Evolutionary conservation across 176 grass and related monocot genomes (phyloP).

Genomic region (Microstegium vimineum): DNA sequence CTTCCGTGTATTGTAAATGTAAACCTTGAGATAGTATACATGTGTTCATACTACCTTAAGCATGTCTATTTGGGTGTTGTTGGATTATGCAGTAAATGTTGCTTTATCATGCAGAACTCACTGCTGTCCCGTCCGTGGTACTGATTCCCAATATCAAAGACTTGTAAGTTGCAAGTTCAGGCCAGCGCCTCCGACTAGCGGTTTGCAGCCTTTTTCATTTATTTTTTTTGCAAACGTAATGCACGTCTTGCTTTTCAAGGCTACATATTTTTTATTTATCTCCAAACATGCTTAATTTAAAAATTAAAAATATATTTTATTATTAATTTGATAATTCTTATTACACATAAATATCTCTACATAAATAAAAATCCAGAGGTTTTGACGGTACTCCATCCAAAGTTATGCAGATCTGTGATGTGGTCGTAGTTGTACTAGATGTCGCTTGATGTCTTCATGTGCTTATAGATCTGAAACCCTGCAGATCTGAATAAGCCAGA

Average conservation of each 20-base stretch:
- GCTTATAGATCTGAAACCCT: constrained; percentile 35
- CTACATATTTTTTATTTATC: not conserved
- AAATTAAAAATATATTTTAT: no score
- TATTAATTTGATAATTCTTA: no score
- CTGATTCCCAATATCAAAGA: not conserved
- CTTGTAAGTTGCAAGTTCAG: not conserved
- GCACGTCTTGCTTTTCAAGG: not conserved
- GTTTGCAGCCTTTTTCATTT: not conserved
- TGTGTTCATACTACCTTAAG: not conserved
- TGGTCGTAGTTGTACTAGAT: not conserved
- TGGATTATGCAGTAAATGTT: not conserved
- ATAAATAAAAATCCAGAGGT: no score
- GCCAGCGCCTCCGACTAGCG: not conserved
- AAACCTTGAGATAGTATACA: not conserved
- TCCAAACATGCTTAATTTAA: not conserved
- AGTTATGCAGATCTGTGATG: not conserved
- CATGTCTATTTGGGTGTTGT: not conserved
- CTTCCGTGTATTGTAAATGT: not conserved
- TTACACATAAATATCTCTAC: no score
- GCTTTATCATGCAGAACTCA: not conserved
- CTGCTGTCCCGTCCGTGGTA: not conserved
- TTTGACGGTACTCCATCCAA: not conserved
- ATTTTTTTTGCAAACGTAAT: not conserved
- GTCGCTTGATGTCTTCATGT: not conserved
- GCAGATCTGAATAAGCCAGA: not conserved